A percentile compares a stretch with the other conserved stretches of the same genome.
Evolutionary conservation across 768 basidiomycete species (phyloP).

Genomic region (Lactarius psammicola): DNA sequence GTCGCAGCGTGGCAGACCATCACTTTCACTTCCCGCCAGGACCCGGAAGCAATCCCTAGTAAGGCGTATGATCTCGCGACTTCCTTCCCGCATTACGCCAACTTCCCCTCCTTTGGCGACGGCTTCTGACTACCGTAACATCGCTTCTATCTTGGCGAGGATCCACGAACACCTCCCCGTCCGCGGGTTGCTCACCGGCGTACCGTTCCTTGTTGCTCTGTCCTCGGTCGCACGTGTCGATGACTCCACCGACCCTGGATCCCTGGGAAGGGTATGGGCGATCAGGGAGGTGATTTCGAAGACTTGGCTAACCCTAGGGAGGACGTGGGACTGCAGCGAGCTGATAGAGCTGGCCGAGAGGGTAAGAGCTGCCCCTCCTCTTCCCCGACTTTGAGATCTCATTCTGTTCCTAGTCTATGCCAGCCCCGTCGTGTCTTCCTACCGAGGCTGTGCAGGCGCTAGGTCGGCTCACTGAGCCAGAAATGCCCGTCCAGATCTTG

Average conservation of each 20-base stretch:
- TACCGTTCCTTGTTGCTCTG: constrained; percentile 85
- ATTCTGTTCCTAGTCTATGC: constrained; percentile 16
- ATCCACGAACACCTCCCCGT: constrained; percentile 74
- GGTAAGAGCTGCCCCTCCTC: constrained; percentile 40
- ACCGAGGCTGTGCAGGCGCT: constrained; percentile 1
- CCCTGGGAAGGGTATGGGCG: constrained; percentile 46
- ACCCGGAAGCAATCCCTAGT: constrained; percentile 58
- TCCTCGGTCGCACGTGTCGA: constrained; percentile 50
- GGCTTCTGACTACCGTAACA: constrained; percentile 70
- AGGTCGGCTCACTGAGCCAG: constrained; percentile 16
- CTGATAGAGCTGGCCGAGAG: constrained; percentile 54
- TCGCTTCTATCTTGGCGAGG: constrained; percentile 62
- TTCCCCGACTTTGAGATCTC: background rate
- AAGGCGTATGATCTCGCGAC: constrained; percentile 50
- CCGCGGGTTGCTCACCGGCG: constrained; percentile 68
- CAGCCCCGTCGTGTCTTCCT: constrained; percentile 19
- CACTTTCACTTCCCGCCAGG: constrained; percentile 48
- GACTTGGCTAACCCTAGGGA: constrained; percentile 68
- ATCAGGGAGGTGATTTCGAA: constrained; percentile 63
- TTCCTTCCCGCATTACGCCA: constrained; percentile 43
- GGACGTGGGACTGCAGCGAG: constrained; percentile 62
- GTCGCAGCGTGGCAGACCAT: constrained; percentile 45
- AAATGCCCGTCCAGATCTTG: constrained; percentile 16
- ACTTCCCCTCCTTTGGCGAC: constrained; percentile 51
- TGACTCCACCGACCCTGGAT: constrained; percentile 41